These are phyloP conservation scores for Fusarium scirpi DNA, from an alignment of 2,329 filamentous ascomycete species.

Conservation along the genomic window DNA sequence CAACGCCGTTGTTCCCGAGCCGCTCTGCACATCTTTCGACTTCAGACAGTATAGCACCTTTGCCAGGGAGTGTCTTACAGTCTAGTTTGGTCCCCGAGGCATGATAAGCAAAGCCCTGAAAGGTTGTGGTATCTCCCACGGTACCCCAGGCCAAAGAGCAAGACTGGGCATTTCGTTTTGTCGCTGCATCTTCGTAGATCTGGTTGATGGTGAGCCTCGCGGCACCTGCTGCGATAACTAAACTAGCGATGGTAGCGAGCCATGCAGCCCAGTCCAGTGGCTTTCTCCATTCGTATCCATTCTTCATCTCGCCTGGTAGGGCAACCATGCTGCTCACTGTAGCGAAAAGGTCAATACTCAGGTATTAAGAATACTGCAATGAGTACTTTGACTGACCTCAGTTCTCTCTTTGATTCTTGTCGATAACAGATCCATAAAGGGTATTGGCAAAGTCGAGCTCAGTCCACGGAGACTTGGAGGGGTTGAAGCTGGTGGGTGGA, in stretches of 20 bases:
- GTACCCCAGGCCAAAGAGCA: not conserved
- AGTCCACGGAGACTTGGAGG: not conserved
- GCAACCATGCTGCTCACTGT: not conserved
- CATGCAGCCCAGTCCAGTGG: not conserved
- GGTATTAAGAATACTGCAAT: accelerated
- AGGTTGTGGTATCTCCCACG: not conserved
- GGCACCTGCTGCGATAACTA: not conserved
- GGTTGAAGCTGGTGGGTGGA: not conserved
- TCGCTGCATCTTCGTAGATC: not conserved
- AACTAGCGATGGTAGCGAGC: not conserved
- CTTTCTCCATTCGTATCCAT: not conserved
- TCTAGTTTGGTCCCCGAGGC: not conserved
- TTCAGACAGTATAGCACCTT: not conserved
- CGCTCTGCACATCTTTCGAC: not conserved
- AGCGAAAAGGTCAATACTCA: not conserved
- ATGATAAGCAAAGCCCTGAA: not conserved
- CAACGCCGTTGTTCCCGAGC: not conserved
- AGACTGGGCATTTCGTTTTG: not conserved
- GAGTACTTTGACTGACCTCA: not conserved
- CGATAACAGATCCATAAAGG: not conserved
- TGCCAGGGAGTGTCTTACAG: not conserved
- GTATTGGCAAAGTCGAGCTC: not conserved
- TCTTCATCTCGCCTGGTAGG: not conserved
- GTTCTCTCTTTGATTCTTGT: not conserved
- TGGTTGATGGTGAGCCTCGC: not conserved